A percentile compares a stretch with the other conserved stretches of the same genome.
These are phyloP conservation scores for Lachancea kluyveri DNA, from an alignment of 805 yeast species.

Conservation along the genomic window DNA sequence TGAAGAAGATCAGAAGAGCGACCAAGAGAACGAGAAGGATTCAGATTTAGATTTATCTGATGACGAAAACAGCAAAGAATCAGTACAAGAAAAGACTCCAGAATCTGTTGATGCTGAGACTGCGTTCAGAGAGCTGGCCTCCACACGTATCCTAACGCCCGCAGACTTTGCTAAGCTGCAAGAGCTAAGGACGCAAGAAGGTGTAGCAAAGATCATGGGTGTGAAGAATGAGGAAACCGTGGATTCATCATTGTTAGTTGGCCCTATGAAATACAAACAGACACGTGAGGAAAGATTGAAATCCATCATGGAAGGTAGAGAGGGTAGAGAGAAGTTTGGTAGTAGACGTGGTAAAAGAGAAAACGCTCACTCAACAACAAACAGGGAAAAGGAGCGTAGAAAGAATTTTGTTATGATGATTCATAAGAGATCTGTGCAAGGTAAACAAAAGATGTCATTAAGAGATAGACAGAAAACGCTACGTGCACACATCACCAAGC, in stretches of 20 bases:
- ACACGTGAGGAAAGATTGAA: slow-evolving; percentile 87
- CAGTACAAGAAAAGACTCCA: slow-evolving; percentile 17
- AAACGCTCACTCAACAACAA: slow-evolving; percentile 81
- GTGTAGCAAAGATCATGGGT: slow-evolving; percentile 75
- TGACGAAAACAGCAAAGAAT: slow-evolving; percentile 28
- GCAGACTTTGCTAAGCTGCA: slow-evolving; percentile 96
- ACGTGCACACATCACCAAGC: slow-evolving; percentile 81
- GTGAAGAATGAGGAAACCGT: slow-evolving; percentile 74
- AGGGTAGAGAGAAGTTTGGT: slow-evolving; percentile 86
- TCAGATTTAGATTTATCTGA: slow-evolving; percentile 41
- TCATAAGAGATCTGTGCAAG: slow-evolving; percentile 90
- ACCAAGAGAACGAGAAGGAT: slow-evolving; percentile 35
- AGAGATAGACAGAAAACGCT: slow-evolving; percentile 85
- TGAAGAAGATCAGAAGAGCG: slow-evolving; percentile 32
- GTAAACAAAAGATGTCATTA: slow-evolving; percentile 83
- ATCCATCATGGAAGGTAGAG: slow-evolving; percentile 82
- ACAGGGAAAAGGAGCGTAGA: slow-evolving; percentile 93
- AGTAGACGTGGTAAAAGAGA: slow-evolving; percentile 78
- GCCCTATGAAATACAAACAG: slow-evolving; percentile 71
- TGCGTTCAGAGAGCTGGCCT: slow-evolving; percentile 50
- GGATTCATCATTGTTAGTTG: slow-evolving; percentile 71
- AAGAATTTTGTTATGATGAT: slow-evolving; percentile 99
- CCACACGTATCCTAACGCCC: slow-evolving; percentile 84
- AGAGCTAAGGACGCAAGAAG: slow-evolving; percentile 79
- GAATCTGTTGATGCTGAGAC: slow-evolving; percentile 32